Conservation (phyloP, 164 flowering plant genomes). For the Vitis labrusca region DNA sequence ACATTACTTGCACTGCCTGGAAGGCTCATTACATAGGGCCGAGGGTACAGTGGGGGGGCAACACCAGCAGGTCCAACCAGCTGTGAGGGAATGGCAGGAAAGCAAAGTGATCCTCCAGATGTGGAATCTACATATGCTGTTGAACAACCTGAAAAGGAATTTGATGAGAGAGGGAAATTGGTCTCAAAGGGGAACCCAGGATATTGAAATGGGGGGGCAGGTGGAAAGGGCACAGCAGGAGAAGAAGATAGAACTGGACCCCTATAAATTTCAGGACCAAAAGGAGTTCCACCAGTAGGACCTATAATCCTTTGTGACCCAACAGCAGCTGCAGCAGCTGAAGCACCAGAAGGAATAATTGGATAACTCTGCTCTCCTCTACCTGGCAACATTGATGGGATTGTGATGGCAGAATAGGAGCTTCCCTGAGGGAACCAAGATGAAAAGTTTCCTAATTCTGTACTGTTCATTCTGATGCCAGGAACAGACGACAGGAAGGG, state of each 20-base stretch:
- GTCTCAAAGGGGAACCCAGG: slow-evolving; percentile 65
- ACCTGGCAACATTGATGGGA: slow-evolving; percentile 64
- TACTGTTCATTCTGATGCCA: slow-evolving; percentile 47
- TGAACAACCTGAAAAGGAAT: slow-evolving; percentile 60
- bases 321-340: slow-evolving; percentile 23
- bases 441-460: slow-evolving; percentile 48
- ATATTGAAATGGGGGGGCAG: slow-evolving; percentile 53
- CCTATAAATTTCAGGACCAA: slow-evolving; percentile 61
- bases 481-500: slow-evolving; percentile 40
- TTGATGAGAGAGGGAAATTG: slow-evolving; percentile 62
- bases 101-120: slow-evolving; percentile 49
- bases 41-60: slow-evolving; percentile 52
- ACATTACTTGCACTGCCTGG: slow-evolving; percentile 40
- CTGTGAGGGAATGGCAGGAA: slow-evolving; percentile 56
- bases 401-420: slow-evolving; percentile 48
- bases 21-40: slow-evolving; percentile 63
- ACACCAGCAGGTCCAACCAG: slow-evolving; percentile 49
- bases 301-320: slow-evolving; percentile 58
- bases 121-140: slow-evolving; percentile 60
- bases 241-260: slow-evolving; percentile 79
- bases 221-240: slow-evolving; percentile 57
- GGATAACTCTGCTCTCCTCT: slow-evolving; percentile 67
- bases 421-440: slow-evolving; percentile 68
- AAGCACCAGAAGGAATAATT: slow-evolving; percentile 17
- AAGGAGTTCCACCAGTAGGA: slow-evolving; percentile 42